Conservation (phyloP, 2,329 filamentous ascomycete genomes). For the Sclerotinia spermophila region DNA sequence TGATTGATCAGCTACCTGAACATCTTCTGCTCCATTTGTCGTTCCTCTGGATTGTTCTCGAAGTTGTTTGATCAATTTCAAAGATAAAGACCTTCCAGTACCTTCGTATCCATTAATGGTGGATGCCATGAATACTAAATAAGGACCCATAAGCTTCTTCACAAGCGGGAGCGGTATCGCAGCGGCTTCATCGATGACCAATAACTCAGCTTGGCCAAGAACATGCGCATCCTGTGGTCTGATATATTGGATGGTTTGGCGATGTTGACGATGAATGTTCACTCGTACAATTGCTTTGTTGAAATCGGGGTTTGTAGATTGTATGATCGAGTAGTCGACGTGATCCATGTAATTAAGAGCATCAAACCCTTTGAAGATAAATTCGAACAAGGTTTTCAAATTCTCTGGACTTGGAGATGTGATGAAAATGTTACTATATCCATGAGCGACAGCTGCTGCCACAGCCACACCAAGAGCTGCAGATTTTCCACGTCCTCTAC, state of each 20-base stretch:
- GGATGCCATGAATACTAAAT: slow-evolving; percentile 98
- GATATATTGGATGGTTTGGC: slow-evolving; percentile 98
- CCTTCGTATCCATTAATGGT: slow-evolving; percentile 99
- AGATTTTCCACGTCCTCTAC: slow-evolving; percentile 93
- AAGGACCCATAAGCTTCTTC: slow-evolving; percentile 90
- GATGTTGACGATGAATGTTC: slow-evolving; percentile 90
- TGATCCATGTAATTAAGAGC: slow-evolving; percentile 91
- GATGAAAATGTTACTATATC: slow-evolving; percentile 99
- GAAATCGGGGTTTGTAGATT: slow-evolving; percentile 97
- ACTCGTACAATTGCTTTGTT: slow-evolving; percentile 98
- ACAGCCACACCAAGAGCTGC: slow-evolving; percentile 92
- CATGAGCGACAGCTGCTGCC: slow-evolving; percentile 88
- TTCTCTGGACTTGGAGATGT: slow-evolving; percentile 97
- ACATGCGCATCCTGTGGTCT: slow-evolving; percentile 94
- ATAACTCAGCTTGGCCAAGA: slow-evolving; percentile 86
- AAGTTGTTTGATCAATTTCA: slow-evolving; percentile 96
- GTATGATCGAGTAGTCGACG: slow-evolving; percentile 95
- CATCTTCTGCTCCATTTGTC: slow-evolving; percentile 51
- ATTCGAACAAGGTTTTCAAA: slow-evolving; percentile 96
- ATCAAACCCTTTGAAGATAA: slow-evolving; percentile 97
- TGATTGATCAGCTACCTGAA: slow-evolving; percentile 70
- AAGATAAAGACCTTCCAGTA: slow-evolving; percentile 86
- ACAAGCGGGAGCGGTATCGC: slow-evolving; percentile 93
- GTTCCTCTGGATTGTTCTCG: slow-evolving; percentile 81
- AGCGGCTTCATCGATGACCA: slow-evolving; percentile 96